These are phyloP conservation scores for Nakazawaea laoshanensis DNA, from an alignment of 805 yeast species.

Conservation along the genomic window DNA sequence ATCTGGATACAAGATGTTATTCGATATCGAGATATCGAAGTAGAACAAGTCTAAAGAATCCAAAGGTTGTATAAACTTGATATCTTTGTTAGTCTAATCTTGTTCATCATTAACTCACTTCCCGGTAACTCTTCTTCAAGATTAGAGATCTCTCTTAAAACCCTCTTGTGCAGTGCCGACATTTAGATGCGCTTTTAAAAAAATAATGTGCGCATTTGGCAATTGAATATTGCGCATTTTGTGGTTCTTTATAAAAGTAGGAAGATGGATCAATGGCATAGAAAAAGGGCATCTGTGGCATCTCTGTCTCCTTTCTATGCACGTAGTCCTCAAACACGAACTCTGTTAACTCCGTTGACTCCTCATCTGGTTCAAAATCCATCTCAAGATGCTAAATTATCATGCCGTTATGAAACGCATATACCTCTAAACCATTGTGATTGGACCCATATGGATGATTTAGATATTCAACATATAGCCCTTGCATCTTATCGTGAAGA, in stretches of 20 bases:
- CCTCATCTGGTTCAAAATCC: too few relatives aligned
- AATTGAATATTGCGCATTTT: too few relatives aligned
- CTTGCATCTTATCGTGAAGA: conserved; percentile 80
- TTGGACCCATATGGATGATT: conserved; percentile 33
- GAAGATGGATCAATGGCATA: too few relatives aligned
- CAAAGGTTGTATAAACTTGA: conserved; percentile 22
- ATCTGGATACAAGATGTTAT: conserved; percentile 26
- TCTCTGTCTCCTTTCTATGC: too few relatives aligned
- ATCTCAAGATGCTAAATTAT: conserved; percentile 15
- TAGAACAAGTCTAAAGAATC: conserved; percentile 18
- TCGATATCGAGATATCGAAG: conserved; percentile 28
- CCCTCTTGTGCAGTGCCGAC: conserved; percentile 10
- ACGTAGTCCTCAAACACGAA: too few relatives aligned
- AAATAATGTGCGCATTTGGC: too few relatives aligned
- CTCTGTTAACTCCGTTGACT: too few relatives aligned
- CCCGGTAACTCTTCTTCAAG: conserved; percentile 11
- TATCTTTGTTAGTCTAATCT: conserved; percentile 14
- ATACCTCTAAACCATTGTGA: conserved; percentile 44
- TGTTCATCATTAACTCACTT: conserved; percentile 5
- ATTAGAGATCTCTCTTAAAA: conserved; percentile 17
- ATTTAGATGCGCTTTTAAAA: too few relatives aligned
- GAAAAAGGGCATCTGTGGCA: too few relatives aligned
- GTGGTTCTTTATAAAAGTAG: too few relatives aligned
- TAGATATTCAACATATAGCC: conserved; percentile 44
- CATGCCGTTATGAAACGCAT: conserved; percentile 36